These are phyloP conservation scores for Corynascus novoguineensis DNA, from an alignment of 495 filamentous ascomycete species.

Conservation along the genomic window DNA sequence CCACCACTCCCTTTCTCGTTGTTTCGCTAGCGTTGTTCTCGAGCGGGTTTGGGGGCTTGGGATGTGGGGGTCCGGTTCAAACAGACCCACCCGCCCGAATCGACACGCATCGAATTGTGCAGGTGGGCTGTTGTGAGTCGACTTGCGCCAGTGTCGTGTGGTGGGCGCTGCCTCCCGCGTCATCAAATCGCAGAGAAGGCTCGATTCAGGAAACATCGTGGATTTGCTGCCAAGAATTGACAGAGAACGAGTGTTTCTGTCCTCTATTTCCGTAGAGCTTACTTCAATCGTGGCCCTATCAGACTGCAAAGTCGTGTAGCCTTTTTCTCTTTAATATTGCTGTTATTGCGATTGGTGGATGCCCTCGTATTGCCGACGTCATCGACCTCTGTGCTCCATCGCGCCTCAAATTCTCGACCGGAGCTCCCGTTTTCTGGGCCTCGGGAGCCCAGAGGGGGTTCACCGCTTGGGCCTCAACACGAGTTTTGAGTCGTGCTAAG, in stretches of 20 bases:
- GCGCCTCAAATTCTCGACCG: neutral
- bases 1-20: conserved; percentile 10
- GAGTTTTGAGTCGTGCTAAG: neutral
- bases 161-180: neutral
- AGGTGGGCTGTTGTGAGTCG: neutral
- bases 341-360: conserved; percentile 4
- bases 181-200: conserved; percentile 1
- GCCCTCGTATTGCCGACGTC: conserved; percentile 14
- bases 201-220: neutral
- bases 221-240: neutral
- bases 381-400: neutral
- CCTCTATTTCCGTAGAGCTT: too few species aligned
- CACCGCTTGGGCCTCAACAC: neutral
- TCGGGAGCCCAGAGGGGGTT: neutral
- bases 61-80: conserved; percentile 6
- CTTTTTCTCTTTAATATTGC: neutral
- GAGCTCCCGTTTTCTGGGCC: neutral
- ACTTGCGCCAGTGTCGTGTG: neutral
- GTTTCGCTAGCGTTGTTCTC: too few species aligned
- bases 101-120: neutral
- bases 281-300: too few species aligned
- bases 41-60: conserved; percentile 5
- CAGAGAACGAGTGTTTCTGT: too few species aligned
- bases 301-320: too few species aligned
- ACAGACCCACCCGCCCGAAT: neutral